Evolutionary conservation across 257 asterid genomes (phyloP), one percentile per base, ranked within the genome.

Genomic region (Mitragyna speciosa): DNA sequence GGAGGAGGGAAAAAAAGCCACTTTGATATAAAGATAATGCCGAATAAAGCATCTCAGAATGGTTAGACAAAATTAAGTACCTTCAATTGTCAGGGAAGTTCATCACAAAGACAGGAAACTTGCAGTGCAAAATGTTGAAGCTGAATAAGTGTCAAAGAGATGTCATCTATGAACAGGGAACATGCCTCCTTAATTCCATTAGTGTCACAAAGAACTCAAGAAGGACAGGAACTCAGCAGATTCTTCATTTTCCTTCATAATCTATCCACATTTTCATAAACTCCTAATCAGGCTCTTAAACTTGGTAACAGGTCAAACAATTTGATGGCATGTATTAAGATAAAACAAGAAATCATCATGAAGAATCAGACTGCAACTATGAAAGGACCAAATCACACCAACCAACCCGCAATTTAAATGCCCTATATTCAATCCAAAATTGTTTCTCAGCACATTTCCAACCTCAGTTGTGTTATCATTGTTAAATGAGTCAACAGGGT

Each of bases 241-340:
- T 76, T 88, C 91, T 77, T 86, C 89, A 79, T 84, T 76, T 84
- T 86, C 92, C 82, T 81, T 83, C 41, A 88, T 80, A 75, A 88
- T 79, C 92, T 88, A 83, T 43, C 77, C 72, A 85, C 28, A 76
- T 22, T 75, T 31, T n/a, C 51, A 52, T 15, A 52, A 45, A 49
- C 12, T 26, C 41, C 43, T 30, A 30, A 52, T 70, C 4, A 80
- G 54, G 54, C 51, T 33, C 64, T 45, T 63, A 63, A 64, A 45
- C 31, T 67, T 41, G 33, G 43, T 6, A 11, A 49, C 33, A 70
- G 36, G 76, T 41, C 52, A 45, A 56, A 67, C 76, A 56, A 76
- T 59, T 33, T 19, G 22, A 76, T 47, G 31, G 14, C 5, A 68
- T 31, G 36, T 17, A 19, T n/a, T 39, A 66, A 66, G 3, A 15